phyloP scores from a whole-genome alignment of 2,329 filamentous ascomycete genomes.

The Xylaria sp. region DNA sequence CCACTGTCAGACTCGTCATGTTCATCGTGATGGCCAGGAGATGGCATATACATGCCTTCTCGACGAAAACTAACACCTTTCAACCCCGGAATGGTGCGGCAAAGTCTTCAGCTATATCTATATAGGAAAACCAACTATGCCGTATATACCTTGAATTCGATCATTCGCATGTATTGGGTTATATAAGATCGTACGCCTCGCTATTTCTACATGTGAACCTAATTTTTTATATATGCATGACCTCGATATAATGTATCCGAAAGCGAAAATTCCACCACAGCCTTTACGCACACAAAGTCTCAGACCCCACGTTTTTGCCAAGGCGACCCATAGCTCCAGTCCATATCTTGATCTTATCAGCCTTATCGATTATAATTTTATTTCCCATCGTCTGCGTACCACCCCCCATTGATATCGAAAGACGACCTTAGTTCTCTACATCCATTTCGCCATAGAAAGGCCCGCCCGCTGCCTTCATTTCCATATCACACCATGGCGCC shows the following conservation, averaged over 20 bases:
- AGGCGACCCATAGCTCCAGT: constrained; percentile 15
- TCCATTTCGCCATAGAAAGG: background rate
- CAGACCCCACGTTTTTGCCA: background rate
- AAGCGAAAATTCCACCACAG: background rate
- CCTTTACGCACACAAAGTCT: background rate
- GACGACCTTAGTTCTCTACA: background rate
- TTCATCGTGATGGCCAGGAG: too few species aligned
- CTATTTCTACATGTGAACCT: background rate
- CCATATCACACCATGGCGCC: constrained; percentile 33
- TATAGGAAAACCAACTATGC: too few species aligned
- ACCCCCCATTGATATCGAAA: background rate
- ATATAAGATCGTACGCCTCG: too few species aligned
- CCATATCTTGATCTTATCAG: constrained; percentile 17
- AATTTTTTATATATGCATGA: background rate
- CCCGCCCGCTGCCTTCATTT: background rate
- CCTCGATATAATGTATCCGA: background rate
- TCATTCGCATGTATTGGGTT: too few species aligned
- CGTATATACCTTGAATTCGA: too few species aligned
- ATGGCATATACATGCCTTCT: too few species aligned
- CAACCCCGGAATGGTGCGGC: too few species aligned
- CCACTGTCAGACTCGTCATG: too few species aligned
- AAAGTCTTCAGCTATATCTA: too few species aligned
- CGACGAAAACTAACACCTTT: too few species aligned
- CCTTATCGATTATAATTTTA: constrained; percentile 36
- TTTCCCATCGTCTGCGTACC: background rate